Percentiles rank a stretch among this genome's conserved stretches.
Conservation (phyloP, 441 rosid genomes). For the Adansonia rubrostipa region DNA sequence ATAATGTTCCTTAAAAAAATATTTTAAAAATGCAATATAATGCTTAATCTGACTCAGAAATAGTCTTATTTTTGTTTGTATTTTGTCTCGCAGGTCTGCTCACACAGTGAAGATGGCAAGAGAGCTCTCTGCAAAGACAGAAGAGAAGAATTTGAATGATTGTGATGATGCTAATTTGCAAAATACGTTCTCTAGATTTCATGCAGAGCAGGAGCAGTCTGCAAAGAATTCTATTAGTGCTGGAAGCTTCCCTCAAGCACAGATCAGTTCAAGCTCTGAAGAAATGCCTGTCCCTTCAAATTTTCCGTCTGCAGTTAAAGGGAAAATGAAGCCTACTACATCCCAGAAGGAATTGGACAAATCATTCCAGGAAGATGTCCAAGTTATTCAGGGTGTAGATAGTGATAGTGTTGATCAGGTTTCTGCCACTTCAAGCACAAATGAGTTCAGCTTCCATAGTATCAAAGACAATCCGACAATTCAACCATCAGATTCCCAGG, state of each 20-base stretch:
- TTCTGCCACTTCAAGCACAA: constrained; percentile 61
- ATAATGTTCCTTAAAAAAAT: background rate
- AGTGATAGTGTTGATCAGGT: constrained; percentile 54
- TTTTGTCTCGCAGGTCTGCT: constrained; percentile 74
- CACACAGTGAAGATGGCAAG: constrained; percentile 91
- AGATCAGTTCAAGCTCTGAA: constrained; percentile 89
- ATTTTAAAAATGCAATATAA: background rate
- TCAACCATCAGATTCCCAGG: constrained; percentile 69
- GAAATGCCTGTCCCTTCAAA: constrained; percentile 58
- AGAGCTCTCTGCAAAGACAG: constrained; percentile 73
- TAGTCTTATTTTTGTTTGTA: constrained; percentile 22
- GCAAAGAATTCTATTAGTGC: constrained; percentile 77
- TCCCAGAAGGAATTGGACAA: constrained; percentile 56
- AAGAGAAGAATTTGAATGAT: constrained; percentile 86
- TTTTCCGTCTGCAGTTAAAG: constrained; percentile 53
- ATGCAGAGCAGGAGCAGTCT: constrained; percentile 85
- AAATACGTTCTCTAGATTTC: constrained; percentile 87
- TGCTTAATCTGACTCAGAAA: constrained; percentile 26
- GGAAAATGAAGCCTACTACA: constrained; percentile 44
- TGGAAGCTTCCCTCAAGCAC: constrained; percentile 94
- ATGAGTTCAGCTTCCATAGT: constrained; percentile 52
- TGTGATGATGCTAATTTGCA: constrained; percentile 80
- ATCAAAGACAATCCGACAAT: constrained; percentile 43
- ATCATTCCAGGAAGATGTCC: constrained; percentile 50
- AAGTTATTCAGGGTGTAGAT: constrained; percentile 53